Evolutionary conservation across 1,284 basidiomycete species (phyloP), one percentile per base, ranked within the genome.

Genomic region (Ceratobasidium sp.): DNA sequence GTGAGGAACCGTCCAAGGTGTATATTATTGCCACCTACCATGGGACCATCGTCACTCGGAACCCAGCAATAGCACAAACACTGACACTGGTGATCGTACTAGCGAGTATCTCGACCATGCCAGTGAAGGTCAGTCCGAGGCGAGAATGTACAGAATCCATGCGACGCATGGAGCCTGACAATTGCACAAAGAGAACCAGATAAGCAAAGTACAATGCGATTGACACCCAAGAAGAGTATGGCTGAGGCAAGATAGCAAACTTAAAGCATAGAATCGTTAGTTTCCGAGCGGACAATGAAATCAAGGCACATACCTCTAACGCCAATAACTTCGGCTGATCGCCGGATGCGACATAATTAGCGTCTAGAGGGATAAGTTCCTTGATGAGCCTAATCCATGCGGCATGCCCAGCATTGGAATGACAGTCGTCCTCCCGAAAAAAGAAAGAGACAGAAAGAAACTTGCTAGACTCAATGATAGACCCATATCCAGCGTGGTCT

Each of bases 21-120:
- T 8, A n/a, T 16, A 23, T 10, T 9, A 32, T 41, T 67, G 64
- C 43, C 39, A 79, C 84, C 75, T 80, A 92, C 94, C 92, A 94
- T 36, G 93, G 94, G 23, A 96, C 92, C 85, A 95, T 89, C 0
- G 91, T 94, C 8, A 96, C 86, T 74, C 89, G 90, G 80, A 95
- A 92, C 1, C 93, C 92, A 55, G 91, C 87, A 23, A 96, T 84
- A 21, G 93, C 92, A 77, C 94, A 95, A 46, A 98, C 91, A 79
- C 92, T 96, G 67, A 98, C 85, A 78, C 93, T 95, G 75, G 96
- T 97, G 76, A 98, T 88, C 2, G 96, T 95, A 82, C 94, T 96
- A 75, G 94, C 94, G 4, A 91, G 82, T 59, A 98, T 91, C 81
- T 98, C 94, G 26, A 96, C 92, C 26, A 94, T 84, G 18, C 95